These are phyloP conservation scores for Didymella sp. DNA, from an alignment of 2,329 filamentous ascomycete genomes.

Conservation along the genomic window DNA sequence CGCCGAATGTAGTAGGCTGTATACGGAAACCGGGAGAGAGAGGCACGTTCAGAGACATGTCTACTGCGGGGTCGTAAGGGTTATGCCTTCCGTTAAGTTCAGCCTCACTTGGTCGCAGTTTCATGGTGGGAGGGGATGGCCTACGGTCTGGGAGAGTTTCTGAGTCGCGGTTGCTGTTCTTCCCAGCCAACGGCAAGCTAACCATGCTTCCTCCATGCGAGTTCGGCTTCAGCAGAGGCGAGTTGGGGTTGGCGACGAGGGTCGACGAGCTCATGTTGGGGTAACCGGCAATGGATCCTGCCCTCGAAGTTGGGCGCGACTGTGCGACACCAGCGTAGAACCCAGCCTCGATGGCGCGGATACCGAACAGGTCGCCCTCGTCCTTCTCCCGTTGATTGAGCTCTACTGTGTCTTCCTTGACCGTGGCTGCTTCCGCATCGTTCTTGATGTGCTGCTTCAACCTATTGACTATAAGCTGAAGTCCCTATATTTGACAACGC, in stretches of 20 bases:
- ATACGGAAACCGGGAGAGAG: slow-evolving; percentile 39
- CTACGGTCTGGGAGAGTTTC: slow-evolving; percentile 26
- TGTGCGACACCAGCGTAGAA: slow-evolving; percentile 51
- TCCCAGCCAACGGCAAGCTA: slow-evolving; percentile 37
- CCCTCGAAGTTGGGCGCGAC: slow-evolving; percentile 48
- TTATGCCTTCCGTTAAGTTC: slow-evolving; percentile 48
- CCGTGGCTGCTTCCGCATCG: slow-evolving; percentile 34
- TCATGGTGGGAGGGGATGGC: slow-evolving; percentile 35
- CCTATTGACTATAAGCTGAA: slow-evolving; percentile 30
- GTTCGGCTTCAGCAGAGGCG: slow-evolving; percentile 41
- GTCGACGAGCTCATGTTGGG: slow-evolving; percentile 46
- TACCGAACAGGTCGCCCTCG: slow-evolving; percentile 50
- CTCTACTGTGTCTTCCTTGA: slow-evolving; percentile 45
- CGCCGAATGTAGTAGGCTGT: slow-evolving; percentile 34
- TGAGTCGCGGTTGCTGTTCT: slow-evolving; percentile 31
- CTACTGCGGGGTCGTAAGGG: slow-evolving; percentile 40
- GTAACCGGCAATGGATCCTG: slow-evolving; percentile 38
- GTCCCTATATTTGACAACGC: not conserved
- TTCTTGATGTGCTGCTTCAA: slow-evolving; percentile 40
- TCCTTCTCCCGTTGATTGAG: slow-evolving; percentile 48
- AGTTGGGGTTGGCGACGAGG: slow-evolving; percentile 42
- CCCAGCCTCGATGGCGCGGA: slow-evolving; percentile 53
- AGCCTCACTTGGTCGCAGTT: slow-evolving; percentile 47
- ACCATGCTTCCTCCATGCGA: slow-evolving; percentile 46
- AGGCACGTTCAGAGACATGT: slow-evolving; percentile 46